These are phyloP conservation scores for Hemisphaericaspora subhashii DNA, from an alignment of 1,139 yeast genomes.

Conservation along the genomic window DNA sequence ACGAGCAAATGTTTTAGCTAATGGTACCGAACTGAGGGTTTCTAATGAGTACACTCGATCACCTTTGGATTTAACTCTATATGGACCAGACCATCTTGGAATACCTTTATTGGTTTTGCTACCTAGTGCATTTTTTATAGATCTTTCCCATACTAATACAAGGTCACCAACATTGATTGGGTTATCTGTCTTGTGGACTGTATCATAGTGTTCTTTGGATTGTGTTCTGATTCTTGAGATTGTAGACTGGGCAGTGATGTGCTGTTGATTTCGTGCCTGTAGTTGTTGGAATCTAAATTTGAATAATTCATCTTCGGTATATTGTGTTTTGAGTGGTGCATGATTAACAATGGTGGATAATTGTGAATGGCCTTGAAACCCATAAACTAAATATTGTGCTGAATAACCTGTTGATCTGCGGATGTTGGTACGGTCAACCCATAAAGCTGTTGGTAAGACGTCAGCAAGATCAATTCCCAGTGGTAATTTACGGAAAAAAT, in stretches of 20 bases:
- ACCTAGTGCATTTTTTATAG: constrained; percentile 1
- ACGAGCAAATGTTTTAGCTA: too few relatives aligned
- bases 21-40: too few relatives aligned
- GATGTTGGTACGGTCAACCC: not conserved
- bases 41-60: too few relatives aligned
- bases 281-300: too few relatives aligned
- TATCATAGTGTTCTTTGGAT: not conserved
- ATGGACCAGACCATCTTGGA: constrained; percentile 5
- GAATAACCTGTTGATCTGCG: constrained; percentile 1
- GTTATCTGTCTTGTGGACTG: not conserved
- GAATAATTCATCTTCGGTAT: too few relatives aligned
- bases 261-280: too few relatives aligned
- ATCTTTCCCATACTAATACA: constrained; percentile 4
- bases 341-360: too few relatives aligned
- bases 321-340: too few relatives aligned
- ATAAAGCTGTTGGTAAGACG: not conserved
- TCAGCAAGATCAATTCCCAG: not conserved
- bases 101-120: not conserved
- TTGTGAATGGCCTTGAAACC: constrained; percentile 2
- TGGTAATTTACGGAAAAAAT: not conserved
- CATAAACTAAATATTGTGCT: constrained; percentile 1
- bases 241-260: too few relatives aligned
- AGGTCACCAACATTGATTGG: not conserved
- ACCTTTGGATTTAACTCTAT: not conserved
- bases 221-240: not conserved